Base-by-base conservation (phyloP, 768 basidiomycete species). In the Dendrothele bispora region DNA sequence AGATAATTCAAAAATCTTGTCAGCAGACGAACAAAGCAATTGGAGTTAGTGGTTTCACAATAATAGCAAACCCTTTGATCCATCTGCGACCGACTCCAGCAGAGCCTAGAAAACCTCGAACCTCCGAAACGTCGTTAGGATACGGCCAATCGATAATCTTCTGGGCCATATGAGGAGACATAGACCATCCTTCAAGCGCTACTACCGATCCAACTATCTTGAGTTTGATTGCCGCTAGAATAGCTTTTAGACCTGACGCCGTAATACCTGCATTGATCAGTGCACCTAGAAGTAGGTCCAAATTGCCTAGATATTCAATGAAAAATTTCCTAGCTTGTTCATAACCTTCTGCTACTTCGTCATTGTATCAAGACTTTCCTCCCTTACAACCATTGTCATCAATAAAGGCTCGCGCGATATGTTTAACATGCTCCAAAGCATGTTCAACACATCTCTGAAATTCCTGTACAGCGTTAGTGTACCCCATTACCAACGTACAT, bases 381-480 rank as follows among this genome's bases (percentile, higher is more conserved):
- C 61, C 63, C 35, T 57, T 57, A 0, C 58, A 30, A 0, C 51
- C 54, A 18, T 39, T 43, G 37, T 65, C 62, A 38, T 65, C 61
- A 18, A 65, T 49, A 32, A 63, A 66, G 1, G 10, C 6, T 1
- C 47, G 38, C 0, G 53, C 52, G 6, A 45, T 49, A 3, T 39
- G 52, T 0, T 40, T 27, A 26, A 55, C 51, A 1, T 22, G 32
- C 17, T 45, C 30, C 4, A 62, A 40, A 2, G 52, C 45, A 35
- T 61, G 59, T 0, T 27, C 7, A 2, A 46, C 17, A 30, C 58
- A 55, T 2, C 52, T 21, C 22, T 72, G 66, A 42, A 71, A 72
- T 28, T 72, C 66, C 1, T 62, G 62, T 0, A 67, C 54, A 0
- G 57, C 55, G 34, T 72, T 71, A 3, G 68, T 68, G 24, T 55